Evolutionary conservation across 345 rosid species (phyloP), one percentile per base, ranked within the genome.

Genomic region (Eucalyptus shirleyi): DNA sequence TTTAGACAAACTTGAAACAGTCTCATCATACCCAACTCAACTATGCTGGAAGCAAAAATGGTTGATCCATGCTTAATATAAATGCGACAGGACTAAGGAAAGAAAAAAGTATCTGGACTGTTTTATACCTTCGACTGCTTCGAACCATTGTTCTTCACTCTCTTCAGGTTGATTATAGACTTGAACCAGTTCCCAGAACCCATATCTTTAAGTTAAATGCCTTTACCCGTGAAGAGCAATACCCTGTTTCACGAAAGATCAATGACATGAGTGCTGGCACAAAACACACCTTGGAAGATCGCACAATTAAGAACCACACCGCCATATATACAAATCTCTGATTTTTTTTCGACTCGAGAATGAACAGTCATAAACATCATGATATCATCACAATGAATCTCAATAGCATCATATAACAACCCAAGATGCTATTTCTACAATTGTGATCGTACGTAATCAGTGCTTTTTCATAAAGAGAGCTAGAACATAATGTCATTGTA

Each of bases 101-200:
- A 30, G 90, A 50, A 28, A 40, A 85, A 87, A 44, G 28, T 40
- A 51, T 88, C n/a, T 44, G n/a, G 81, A 50, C 9, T n/a, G 53
- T 44, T 32, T 81, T 77, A 34, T 93, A 95, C 96, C 97, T 92
- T 96, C 28, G 82, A 92, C 65, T 87, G 94, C 90, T 95, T 95
- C 80, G 92, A 86, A 90, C 91, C 90, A 16, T 87, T 89, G 47
- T 92, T 90, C 92, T 95, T 97, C 87, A 90, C 95, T 89, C 90
- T 96, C 95, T 96, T 98, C n/a, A 85, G 88, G 90, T 92, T 94
- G 88, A 96, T 93, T 87, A 98, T 92, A 19, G 97, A 93, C 93
- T 96, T 97, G 56, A 98, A 92, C 95, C 98, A 94, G 91, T 94
- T 93, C 37, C 96, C 96, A 91, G 99, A 97, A 86, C 95, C 98